A percentile compares a stretch with the other conserved stretches of the same genome.
phyloP scores from a whole-genome alignment of 495 filamentous ascomycete genomes.

The Usnea hakonensis region DNA sequence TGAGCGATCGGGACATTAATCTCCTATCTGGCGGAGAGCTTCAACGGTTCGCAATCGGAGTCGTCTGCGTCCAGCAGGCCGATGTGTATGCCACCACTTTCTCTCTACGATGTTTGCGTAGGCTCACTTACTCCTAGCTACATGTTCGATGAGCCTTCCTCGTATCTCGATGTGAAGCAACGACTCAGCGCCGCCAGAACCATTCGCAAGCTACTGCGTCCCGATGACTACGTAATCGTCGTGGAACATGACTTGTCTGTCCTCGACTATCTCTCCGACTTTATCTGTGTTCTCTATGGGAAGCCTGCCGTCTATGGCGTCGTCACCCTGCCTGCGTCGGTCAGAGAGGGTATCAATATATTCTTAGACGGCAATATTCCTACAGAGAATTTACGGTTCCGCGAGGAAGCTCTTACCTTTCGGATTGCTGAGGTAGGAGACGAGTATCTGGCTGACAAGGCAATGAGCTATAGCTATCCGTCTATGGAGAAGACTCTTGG shows the following conservation, averaged over 20 bases:
- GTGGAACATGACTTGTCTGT: slow-evolving; percentile 99
- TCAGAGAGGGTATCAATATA: slow-evolving; percentile 99
- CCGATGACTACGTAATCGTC: slow-evolving; percentile 93
- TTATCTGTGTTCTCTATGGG: slow-evolving; percentile 94
- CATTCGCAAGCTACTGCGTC: slow-evolving; percentile 78
- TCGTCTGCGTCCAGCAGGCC: slow-evolving; percentile 90
- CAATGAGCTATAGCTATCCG: slow-evolving; percentile 78
- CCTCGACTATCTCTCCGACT: slow-evolving; percentile 96
- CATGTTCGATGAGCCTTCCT: slow-evolving; percentile 99
- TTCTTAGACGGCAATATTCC: slow-evolving; percentile 97
- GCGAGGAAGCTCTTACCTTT: slow-evolving; percentile 94
- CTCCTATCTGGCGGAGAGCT: slow-evolving; percentile 93
- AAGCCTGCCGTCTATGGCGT: slow-evolving; percentile 94
- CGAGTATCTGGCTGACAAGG: slow-evolving; percentile 80
- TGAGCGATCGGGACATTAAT: slow-evolving; percentile 78
- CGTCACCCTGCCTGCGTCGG: slow-evolving; percentile 90
- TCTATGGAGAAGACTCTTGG: slow-evolving; percentile 91
- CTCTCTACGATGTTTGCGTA: background rate
- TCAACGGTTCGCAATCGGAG: slow-evolving; percentile 92
- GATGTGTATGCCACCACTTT: slow-evolving; percentile 61
- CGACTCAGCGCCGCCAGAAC: slow-evolving; percentile 85
- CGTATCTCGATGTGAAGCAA: slow-evolving; percentile 97
- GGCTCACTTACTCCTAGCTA: slow-evolving; percentile 47
- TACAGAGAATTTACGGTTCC: slow-evolving; percentile 96
- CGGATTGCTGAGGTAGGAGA: slow-evolving; percentile 87